Base-by-base conservation (phyloP, 2,329 filamentous ascomycete species). In the Drechmeria coniospora region DNA sequence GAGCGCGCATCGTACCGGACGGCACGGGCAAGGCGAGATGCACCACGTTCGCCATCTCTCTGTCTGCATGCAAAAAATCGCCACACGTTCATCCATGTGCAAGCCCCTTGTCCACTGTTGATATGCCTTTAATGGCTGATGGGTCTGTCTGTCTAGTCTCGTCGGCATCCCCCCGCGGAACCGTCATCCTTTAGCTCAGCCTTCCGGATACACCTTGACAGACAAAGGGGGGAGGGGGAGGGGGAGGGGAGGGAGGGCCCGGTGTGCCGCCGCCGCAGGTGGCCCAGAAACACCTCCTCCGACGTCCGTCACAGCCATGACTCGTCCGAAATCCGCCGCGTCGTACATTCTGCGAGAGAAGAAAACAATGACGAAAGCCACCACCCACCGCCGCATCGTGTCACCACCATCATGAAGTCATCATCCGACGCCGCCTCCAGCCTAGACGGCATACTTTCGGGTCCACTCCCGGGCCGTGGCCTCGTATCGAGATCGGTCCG, bases 381-480 rank as follows among this genome's bases (percentile, higher is more conserved):
- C n/a, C 41, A 43, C 33, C 36, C 37, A 42, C 35, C 34, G 36
- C 40, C 40, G 38, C 42, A 35, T 41, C 39, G 31, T 35, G 35
- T 28, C 39, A 34, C 28, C 30, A 13, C 30, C 26, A 32, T 25
- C 21, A 32, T 21, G 20, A 6, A 21, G 20, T 21, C 20, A 11
- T 21, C 20, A 21, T 20, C 18, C 13, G 11, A 8, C 15, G n/a
- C 17, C 23, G 8, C 31, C 28, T 17, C 27, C 34, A 26, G 30
- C 36, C 45, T 68, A 95, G 59, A 95, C 90, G 52, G 90, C 90
- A 56, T 95, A 95, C 71, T 98, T 98, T 58, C 87, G 75, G 48
- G 90, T 98, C 90, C 90, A 98, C 65, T 98, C 90, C 46, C 87
- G 71, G 36, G 90, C 90, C 32, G 86, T 95, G 41, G 83, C 81